phyloP scores from a whole-genome alignment of 2,329 filamentous ascomycete genomes.

The Fusarium coicis region DNA sequence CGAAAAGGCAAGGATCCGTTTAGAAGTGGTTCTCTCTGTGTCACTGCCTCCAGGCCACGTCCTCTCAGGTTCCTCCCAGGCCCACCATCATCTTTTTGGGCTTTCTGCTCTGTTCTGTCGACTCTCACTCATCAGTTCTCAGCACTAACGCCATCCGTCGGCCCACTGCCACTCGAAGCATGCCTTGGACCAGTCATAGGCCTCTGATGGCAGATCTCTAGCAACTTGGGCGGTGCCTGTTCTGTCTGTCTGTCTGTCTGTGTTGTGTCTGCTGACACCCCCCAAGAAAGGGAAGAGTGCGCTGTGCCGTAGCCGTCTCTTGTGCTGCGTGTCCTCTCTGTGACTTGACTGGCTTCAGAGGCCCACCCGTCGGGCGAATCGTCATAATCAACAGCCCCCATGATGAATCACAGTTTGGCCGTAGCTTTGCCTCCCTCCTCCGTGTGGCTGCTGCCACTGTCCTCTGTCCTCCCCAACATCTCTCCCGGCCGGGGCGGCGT shows the following conservation, averaged over 20 bases:
- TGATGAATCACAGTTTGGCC: conserved; percentile 40
- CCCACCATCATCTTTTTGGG: conserved; percentile 38
- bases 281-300: conserved; percentile 6
- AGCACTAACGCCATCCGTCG: conserved; percentile 49
- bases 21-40: conserved; percentile 55
- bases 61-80: conserved; percentile 26
- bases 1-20: conserved; percentile 56
- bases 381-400: conserved; percentile 41
- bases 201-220: conserved; percentile 31
- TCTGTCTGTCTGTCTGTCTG: conserved; percentile 23
- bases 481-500: conserved; percentile 29
- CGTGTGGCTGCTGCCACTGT: conserved; percentile 10
- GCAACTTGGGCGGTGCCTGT: conserved; percentile 31
- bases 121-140: conserved; percentile 27
- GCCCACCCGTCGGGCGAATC: conserved; percentile 41
- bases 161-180: conserved; percentile 39
- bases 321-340: conserved; percentile 38
- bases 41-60: conserved; percentile 43
- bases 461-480: background rate
- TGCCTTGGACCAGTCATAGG: conserved; percentile 37
- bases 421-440: conserved; percentile 41
- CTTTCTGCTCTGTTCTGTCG: conserved; percentile 10
- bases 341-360: conserved; percentile 28
- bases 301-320: conserved; percentile 33
- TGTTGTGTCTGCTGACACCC: conserved; percentile 41